phyloP scores from a whole-genome alignment of 805 yeast genomes.

The Candida caryicola region DNA sequence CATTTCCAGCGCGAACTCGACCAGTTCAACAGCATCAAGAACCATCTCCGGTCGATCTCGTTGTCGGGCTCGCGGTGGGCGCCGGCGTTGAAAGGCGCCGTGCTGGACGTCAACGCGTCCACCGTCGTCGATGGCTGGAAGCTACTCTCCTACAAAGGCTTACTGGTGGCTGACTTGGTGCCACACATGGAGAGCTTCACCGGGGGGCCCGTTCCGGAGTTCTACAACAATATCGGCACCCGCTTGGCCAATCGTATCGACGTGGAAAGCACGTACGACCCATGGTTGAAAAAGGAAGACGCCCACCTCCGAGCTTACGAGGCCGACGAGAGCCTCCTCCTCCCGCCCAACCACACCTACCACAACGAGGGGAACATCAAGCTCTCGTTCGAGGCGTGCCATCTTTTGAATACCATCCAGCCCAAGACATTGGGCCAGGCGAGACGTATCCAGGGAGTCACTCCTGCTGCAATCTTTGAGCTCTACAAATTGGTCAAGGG shows the following conservation, averaged over 20 bases:
- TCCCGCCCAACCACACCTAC: slow-evolving; percentile 74
- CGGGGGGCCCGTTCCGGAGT: slow-evolving; percentile 20
- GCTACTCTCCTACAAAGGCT: slow-evolving; percentile 55
- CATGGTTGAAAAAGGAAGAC: slow-evolving; percentile 71
- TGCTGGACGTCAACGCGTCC: slow-evolving; percentile 46
- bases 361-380: slow-evolving; percentile 44
- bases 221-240: slow-evolving; percentile 20
- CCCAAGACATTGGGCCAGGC: slow-evolving; percentile 96
- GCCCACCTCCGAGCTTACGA: slow-evolving; percentile 72
- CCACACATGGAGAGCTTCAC: slow-evolving; percentile 25
- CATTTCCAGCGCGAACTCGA: slow-evolving; percentile 43
- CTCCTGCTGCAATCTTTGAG: slow-evolving; percentile 89
- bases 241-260: slow-evolving; percentile 60
- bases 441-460: slow-evolving; percentile 87
- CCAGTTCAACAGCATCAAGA: slow-evolving; percentile 44
- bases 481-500: slow-evolving; percentile 55
- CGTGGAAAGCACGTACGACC: slow-evolving; percentile 80
- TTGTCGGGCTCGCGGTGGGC: slow-evolving; percentile 67
- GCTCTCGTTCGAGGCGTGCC: slow-evolving; percentile 74
- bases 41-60: slow-evolving; percentile 42
- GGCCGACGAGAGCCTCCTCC: slow-evolving; percentile 71
- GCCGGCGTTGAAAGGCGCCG: slow-evolving; percentile 40
- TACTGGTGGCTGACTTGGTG: slow-evolving; percentile 25
- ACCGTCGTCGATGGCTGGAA: slow-evolving; percentile 60
- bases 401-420: slow-evolving; percentile 64